These are phyloP conservation scores for Fusarium nematophilum DNA, from an alignment of 2,329 filamentous ascomycete species.

Conservation along the genomic window DNA sequence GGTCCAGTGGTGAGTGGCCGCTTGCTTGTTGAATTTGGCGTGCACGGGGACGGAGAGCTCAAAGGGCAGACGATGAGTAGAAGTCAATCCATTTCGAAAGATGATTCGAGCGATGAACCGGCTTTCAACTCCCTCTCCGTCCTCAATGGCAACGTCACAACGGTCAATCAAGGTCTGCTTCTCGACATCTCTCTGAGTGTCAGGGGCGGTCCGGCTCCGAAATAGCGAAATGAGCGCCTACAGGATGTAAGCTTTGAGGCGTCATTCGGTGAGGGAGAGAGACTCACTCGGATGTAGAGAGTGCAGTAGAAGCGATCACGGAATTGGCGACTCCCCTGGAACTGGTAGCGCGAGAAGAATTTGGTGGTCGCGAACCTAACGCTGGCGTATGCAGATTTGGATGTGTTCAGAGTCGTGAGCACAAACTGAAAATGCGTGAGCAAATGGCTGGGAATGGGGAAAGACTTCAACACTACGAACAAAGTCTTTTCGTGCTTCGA, in stretches of 20 bases:
- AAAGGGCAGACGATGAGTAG: conserved; percentile 81
- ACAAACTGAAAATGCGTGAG: conserved; percentile 65
- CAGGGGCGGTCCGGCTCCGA: conserved; percentile 70
- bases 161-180: conserved; percentile 77
- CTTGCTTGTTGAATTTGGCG: conserved; percentile 76
- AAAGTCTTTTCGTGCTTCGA: conserved; percentile 77
- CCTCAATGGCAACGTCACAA: conserved; percentile 80
- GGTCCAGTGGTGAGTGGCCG: conserved; percentile 76
- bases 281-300: conserved; percentile 74
- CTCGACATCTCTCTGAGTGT: conserved; percentile 67
- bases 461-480: conserved; percentile 52
- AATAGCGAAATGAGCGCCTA: conserved; percentile 79
- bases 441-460: no score
- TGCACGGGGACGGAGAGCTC: conserved; percentile 80
- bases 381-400: conserved; percentile 82
- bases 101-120: conserved; percentile 79
- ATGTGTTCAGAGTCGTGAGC: conserved; percentile 81
- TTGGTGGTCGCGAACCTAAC: conserved; percentile 73
- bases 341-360: conserved; percentile 81
- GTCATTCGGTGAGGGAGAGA: no score
- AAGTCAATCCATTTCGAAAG: conserved; percentile 80
- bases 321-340: conserved; percentile 63
- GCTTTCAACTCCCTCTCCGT: conserved; percentile 76
- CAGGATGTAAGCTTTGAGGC: no score
- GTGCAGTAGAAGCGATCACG: conserved; percentile 77